These are phyloP conservation scores for Ophiognomonia clavigignenti-juglandacearum DNA, from an alignment of 2,329 filamentous ascomycete species.

Conservation along the genomic window DNA sequence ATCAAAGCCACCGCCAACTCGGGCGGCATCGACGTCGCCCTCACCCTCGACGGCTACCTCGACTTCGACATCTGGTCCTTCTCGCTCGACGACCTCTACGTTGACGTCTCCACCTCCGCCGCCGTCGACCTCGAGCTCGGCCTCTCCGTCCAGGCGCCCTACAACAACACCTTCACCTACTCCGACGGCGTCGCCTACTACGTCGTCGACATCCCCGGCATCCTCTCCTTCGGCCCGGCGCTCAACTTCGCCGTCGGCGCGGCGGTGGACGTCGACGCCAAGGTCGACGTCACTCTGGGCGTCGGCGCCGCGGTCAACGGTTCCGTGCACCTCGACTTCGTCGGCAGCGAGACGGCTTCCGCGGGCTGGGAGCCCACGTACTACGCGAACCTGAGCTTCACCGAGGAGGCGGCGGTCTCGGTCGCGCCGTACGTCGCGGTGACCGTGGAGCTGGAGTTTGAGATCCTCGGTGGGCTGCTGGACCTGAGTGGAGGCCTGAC, in stretches of 20 bases:
- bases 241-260: constrained; percentile 33
- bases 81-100: constrained; percentile 31
- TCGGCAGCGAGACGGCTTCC: constrained; percentile 18
- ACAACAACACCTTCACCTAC: constrained; percentile 30
- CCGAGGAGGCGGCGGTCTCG: constrained; percentile 18
- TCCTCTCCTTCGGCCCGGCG: constrained; percentile 27
- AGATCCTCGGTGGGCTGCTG: constrained; percentile 22
- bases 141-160: constrained; percentile 28
- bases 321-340: constrained; percentile 24
- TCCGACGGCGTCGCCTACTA: constrained; percentile 32
- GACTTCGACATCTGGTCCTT: constrained; percentile 32
- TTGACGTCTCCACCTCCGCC: constrained; percentile 36
- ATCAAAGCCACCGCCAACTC: constrained; percentile 30
- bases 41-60: constrained; percentile 38
- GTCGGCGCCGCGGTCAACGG: constrained; percentile 20
- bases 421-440: constrained; percentile 22
- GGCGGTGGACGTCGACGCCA: constrained; percentile 29
- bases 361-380: constrained; percentile 19
- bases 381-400: constrained; percentile 16
- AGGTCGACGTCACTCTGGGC: constrained; percentile 18
- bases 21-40: constrained; percentile 28
- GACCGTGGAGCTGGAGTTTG: constrained; percentile 19
- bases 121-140: constrained; percentile 31
- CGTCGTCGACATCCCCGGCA: constrained; percentile 33
- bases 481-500: constrained; percentile 24